Evolutionary conservation across 176 grass and related monocot genomes (phyloP), one percentile per base, ranked within the genome.

Genomic region (Canna indica): DNA sequence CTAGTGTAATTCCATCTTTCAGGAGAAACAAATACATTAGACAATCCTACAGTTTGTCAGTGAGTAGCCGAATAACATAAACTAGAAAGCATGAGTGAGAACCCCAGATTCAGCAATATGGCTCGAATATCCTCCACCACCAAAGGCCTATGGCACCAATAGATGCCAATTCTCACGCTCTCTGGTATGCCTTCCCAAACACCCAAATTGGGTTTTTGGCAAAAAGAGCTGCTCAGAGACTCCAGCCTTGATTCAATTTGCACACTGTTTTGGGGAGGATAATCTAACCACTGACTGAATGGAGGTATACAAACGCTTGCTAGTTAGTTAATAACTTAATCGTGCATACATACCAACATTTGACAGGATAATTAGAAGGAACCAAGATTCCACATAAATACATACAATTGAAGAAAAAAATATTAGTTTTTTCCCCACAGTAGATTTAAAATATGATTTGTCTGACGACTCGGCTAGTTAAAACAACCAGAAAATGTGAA

Each of bases 101-200:
- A 38, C 36, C 9, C 64, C 64, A 67, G 9, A 38, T 39, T 35
- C 36, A 42, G 64, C 24, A 67, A 24, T 7, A 41, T 67, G 22
- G 64, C 35, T 17, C 25, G 14, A 39, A 41, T 22, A 41, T 20
- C 64, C 33, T n/a, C 64, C 64, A 12, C 10, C 12, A 67, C 33
- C 64, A 67, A 67, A 67, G 64, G 64, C 64, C 64, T 38, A 67
- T 67, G 64, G 64, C 64, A 67, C 7, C 25, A 13, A 25, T 4
- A 41, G 5, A 24, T 67, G 64, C 64, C 64, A 67, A 67, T 67
- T 67, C 64, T 67, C 64, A n/a, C 12, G 64, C 64, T 67, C 64
- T 67, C 34, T 67, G 36, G 64, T 67, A 36, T 67, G 16, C 35
- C 64, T 67, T 67, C 38, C 64, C 33, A 67, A 67, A 41, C 11